These are phyloP conservation scores for Colletotrichum theobromicola DNA, from an alignment of 2,329 filamentous ascomycete species.

Conservation along the genomic window DNA sequence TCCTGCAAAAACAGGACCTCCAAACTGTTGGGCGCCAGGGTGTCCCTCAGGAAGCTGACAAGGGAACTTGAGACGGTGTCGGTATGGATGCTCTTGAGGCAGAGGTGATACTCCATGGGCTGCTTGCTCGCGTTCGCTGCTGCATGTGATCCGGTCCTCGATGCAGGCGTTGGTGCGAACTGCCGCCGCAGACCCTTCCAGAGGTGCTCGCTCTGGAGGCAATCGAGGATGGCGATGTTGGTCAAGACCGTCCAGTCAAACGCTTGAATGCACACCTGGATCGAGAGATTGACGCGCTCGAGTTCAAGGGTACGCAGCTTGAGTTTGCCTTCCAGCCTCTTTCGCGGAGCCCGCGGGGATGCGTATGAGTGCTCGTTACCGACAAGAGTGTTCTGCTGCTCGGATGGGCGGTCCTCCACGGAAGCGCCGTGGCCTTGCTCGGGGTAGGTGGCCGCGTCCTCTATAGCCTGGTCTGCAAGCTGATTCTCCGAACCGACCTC, in stretches of 20 bases:
- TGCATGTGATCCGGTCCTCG: neutral
- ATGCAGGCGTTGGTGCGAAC: conserved; percentile 52
- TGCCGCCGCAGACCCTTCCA: conserved; percentile 75
- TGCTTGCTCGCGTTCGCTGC: conserved; percentile 30
- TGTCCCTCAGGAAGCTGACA: conserved; percentile 77
- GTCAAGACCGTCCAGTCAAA: conserved; percentile 79
- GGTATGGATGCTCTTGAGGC: conserved; percentile 76
- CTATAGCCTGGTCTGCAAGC: neutral
- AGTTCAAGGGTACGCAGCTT: conserved; percentile 75
- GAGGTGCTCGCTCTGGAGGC: conserved; percentile 73
- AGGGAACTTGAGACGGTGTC: conserved; percentile 73
- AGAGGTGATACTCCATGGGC: conserved; percentile 62
- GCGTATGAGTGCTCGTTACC: neutral
- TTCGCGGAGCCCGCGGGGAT: conserved; percentile 36
- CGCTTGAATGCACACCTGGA: conserved; percentile 71
- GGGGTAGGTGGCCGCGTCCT: neutral
- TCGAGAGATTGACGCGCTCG: conserved; percentile 75
- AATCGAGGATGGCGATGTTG: conserved; percentile 76
- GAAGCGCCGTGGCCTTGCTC: neutral
- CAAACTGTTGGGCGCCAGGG: conserved; percentile 78
- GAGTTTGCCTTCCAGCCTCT: conserved; percentile 61
- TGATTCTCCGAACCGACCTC: neutral
- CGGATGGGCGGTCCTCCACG: neutral
- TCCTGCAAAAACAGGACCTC: conserved; percentile 82
- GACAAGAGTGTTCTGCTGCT: neutral